A percentile compares a stretch with the other conserved stretches of the same genome.
Conservation (phyloP, 192 early-diverging fungal species). For the Irineochytrium annulatum region DNA sequence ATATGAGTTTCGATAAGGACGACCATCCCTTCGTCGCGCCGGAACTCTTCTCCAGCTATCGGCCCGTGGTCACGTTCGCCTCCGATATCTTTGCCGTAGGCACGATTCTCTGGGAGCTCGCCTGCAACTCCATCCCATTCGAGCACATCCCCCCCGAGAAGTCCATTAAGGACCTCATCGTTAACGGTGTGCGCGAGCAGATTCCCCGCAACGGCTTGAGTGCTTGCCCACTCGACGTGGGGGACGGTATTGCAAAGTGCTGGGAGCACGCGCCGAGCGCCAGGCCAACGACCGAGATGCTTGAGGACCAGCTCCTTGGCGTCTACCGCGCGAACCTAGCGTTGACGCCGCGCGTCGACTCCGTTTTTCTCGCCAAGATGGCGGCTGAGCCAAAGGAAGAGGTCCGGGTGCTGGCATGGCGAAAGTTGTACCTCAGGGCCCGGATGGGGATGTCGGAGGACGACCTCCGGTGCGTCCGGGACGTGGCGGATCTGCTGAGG, state of each 20-base stretch:
- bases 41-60: not conserved
- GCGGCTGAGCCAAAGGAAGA: not conserved
- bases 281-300: not conserved
- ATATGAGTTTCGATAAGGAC: not conserved
- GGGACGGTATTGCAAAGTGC: not conserved
- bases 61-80: not conserved
- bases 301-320: not conserved
- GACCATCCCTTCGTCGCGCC: not conserved
- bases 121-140: not conserved
- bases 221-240: not conserved
- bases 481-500: too few relatives aligned
- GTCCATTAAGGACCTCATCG: not conserved
- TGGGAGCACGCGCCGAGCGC: not conserved
- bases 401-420: too few relatives aligned
- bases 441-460: not conserved
- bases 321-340: not conserved
- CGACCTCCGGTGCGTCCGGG: not conserved
- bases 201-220: not conserved
- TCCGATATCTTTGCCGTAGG: not conserved
- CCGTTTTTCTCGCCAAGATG: not conserved
- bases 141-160: not conserved
- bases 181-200: not conserved
- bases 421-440: not conserved
- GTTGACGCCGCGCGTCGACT: not conserved
- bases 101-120: not conserved